Base-by-base conservation (phyloP, 352 stramenopile genomes). In the Salisapilia sapeloensis region DNA sequence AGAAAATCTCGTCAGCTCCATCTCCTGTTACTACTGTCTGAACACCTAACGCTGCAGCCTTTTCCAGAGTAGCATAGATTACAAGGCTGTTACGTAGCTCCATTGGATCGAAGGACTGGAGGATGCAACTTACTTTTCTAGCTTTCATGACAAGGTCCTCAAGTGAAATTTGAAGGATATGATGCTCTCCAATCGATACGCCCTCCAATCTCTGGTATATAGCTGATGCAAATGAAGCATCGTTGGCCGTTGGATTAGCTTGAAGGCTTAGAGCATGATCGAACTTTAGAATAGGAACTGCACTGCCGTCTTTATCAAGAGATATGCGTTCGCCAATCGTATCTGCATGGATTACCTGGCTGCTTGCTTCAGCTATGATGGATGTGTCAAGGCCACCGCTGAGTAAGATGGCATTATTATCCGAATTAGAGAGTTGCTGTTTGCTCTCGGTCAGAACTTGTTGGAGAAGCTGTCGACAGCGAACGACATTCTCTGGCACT, bases 1-100 rank as follows among this genome's bases (percentile, higher is more conserved):
- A 82, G 35, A 93, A 87, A 6, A 93, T 48, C 42, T 93, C 80
- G 44, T 93, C 80, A 2, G 80, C 66, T 9, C 58, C 80, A 42
- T 93, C 80, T 8, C 80, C 80, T 11, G 77, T 87, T 22, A 93
- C 40, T 3, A 89, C 56, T 21, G 66, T 40, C 9, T 51, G 60
- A 4, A 85, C 63, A 4, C 77, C 77, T 6, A 48, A 48, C 10
- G 50, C 35, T 1, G 46, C 31, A 4, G 80, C 80, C 7, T 66
- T 42, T 24, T 58, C 29, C 10, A 93, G 53, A 3, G 67, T 65
- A 6, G 64, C 57, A 21, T 86, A 82, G 35, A 93, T 80, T 12
- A 92, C 75, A 5, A 92, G 33, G 25, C 60, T 82, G 38, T 93
- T 93, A 22, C 80, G 64, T 5, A 93, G 50, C 19, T 86, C 64